phyloP scores from a whole-genome alignment of 768 basidiomycete species.

The Agaricus subrufescens region DNA sequence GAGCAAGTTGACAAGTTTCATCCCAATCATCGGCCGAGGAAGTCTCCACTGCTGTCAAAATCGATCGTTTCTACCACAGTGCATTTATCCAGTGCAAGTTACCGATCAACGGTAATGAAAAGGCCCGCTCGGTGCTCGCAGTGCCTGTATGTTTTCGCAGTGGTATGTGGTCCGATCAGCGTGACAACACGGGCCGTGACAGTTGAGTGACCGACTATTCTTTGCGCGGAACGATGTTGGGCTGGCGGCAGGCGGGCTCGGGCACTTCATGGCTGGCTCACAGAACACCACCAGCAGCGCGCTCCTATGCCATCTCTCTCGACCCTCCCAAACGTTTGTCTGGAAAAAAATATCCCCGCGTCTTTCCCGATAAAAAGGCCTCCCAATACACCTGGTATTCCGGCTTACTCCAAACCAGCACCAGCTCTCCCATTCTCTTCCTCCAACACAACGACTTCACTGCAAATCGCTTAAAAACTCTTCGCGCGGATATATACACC shows the following conservation, averaged over 20 bases:
- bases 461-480: conserved; percentile 57
- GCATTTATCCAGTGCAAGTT: no score
- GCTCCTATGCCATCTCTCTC: conserved; percentile 56
- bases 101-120: no score
- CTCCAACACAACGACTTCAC: conserved; percentile 76
- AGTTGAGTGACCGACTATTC: conserved; percentile 1
- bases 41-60: no score
- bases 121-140: no score
- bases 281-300: conserved; percentile 14
- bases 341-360: conserved; percentile 54
- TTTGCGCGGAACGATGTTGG: conserved; percentile 2
- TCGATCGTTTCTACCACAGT: no score
- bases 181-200: not conserved
- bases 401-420: conserved; percentile 57
- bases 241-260: conserved; percentile 1
- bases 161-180: no score
- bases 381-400: conserved; percentile 80
- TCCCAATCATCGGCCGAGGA: no score
- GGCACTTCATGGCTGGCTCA: not conserved
- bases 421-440: conserved; percentile 64
- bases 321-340: conserved; percentile 45
- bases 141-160: no score
- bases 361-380: conserved; percentile 75
- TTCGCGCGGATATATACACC: conserved; percentile 62
- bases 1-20: no score